Conservation (phyloP, 2,329 filamentous ascomycete species). For the Cladosporium sp. region DNA sequence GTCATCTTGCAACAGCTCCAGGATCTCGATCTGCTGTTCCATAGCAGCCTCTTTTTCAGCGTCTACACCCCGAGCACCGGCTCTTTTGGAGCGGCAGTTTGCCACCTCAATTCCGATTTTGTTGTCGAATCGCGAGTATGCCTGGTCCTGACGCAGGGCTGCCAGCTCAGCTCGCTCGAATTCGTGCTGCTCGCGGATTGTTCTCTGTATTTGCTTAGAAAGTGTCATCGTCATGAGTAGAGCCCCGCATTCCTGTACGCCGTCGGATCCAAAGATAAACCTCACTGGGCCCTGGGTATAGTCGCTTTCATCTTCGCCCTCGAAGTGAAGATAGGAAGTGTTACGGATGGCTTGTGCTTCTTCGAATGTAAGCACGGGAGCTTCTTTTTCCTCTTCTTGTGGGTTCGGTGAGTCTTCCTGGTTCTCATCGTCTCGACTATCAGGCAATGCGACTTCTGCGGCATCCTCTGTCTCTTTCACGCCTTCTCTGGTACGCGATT, state of each 20-base stretch:
- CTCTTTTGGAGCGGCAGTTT: neutral
- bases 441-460: too few species aligned
- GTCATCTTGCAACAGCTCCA: slow-evolving; percentile 8
- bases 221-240: slow-evolving; percentile 16
- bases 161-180: neutral
- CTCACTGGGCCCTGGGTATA: slow-evolving; percentile 18
- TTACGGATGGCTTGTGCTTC: slow-evolving; percentile 10
- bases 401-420: neutral
- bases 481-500: too few species aligned
- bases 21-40: slow-evolving; percentile 3
- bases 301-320: slow-evolving; percentile 3
- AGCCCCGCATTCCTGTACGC: slow-evolving; percentile 12
- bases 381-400: neutral
- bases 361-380: neutral
- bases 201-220: slow-evolving; percentile 9
- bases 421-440: neutral
- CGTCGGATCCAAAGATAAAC: slow-evolving; percentile 14
- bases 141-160: neutral
- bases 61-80: too few species aligned
- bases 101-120: slow-evolving; percentile 7
- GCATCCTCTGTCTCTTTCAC: too few species aligned
- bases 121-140: slow-evolving; percentile 3
- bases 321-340: slow-evolving; percentile 3
- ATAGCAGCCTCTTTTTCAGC: neutral
- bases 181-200: slow-evolving; percentile 10